Conservation (phyloP, 306 rosid species). For the Parietaria judaica region DNA sequence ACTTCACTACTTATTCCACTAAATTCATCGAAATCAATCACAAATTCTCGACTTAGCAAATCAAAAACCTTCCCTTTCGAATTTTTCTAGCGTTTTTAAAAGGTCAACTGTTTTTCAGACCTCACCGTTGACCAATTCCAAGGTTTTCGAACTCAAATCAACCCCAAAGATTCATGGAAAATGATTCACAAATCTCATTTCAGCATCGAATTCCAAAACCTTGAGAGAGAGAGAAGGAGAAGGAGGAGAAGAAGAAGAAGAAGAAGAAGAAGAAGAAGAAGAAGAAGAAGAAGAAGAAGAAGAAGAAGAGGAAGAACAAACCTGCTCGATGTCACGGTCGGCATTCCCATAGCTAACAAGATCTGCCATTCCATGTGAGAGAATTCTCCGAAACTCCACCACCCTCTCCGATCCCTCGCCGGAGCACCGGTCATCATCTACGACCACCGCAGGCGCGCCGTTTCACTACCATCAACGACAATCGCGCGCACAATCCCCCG, state of each 20-base stretch:
- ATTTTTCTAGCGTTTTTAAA: too few species aligned
- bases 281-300: constrained; percentile 8
- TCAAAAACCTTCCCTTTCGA: too few species aligned
- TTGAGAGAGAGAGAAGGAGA: constrained; percentile 9
- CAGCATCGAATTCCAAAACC: background rate
- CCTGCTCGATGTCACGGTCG: constrained; percentile 86
- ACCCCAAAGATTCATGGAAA: background rate
- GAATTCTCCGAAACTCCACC: constrained; percentile 69
- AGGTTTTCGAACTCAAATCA: background rate
- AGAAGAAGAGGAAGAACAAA: constrained; percentile 9
- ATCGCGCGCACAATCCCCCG: constrained; percentile 28
- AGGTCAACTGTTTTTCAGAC: background rate
- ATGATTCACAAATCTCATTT: too few species aligned
- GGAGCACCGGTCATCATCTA: constrained; percentile 91
- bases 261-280: background rate
- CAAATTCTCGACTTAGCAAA: too few species aligned
- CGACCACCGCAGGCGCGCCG: constrained; percentile 43
- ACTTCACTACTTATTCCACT: too few species aligned
- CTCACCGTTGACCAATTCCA: constrained; percentile 1
- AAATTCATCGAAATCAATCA: too few species aligned
- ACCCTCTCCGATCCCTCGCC: constrained; percentile 72
- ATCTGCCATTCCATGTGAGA: constrained; percentile 98
- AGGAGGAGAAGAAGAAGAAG: background rate
- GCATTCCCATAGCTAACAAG: constrained; percentile 91
- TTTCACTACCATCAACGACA: constrained; percentile 70